These are phyloP conservation scores for Brassica nigra DNA, from an alignment of 345 rosid species.

Conservation along the genomic window DNA sequence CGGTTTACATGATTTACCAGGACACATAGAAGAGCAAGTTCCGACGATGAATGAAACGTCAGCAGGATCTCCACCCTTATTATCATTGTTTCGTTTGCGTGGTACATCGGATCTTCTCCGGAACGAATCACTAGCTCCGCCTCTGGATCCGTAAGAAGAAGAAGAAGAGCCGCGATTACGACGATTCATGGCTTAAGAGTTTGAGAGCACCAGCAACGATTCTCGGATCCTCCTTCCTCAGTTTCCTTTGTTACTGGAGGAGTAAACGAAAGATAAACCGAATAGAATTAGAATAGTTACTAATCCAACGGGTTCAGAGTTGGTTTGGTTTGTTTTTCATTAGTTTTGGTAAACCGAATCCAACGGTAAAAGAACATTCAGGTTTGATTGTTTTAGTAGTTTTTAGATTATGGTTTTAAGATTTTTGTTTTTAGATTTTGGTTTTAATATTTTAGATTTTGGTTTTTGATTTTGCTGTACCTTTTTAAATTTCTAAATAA, in stretches of 20 bases:
- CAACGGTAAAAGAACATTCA: no score
- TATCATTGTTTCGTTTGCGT: slow-evolving; percentile 6
- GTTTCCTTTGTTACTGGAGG: neutral
- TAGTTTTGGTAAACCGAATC: no score
- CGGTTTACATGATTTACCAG: slow-evolving; percentile 50
- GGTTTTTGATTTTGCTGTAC: no score
- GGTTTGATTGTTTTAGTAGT: no score
- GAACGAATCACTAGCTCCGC: slow-evolving; percentile 15
- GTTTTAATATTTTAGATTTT: no score
- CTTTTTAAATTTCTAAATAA: no score
- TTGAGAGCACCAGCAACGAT: neutral
- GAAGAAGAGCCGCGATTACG: slow-evolving; percentile 27
- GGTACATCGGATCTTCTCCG: slow-evolving; percentile 35
- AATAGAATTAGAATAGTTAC: neutral
- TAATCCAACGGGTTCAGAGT: neutral
- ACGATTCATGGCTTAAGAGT: slow-evolving; percentile 30
- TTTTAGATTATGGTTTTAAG: no score
- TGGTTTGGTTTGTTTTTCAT: neutral
- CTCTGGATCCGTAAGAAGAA: slow-evolving; percentile 24
- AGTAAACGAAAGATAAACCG: slow-evolving; percentile 11
- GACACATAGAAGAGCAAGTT: slow-evolving; percentile 89
- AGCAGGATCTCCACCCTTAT: slow-evolving; percentile 10
- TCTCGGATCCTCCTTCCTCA: neutral
- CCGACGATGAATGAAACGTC: slow-evolving; percentile 53
- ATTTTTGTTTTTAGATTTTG: no score